Evolutionary conservation across 1,284 basidiomycete genomes (phyloP).

Genomic region (Cutaneotrichosporon curvatum): DNA sequence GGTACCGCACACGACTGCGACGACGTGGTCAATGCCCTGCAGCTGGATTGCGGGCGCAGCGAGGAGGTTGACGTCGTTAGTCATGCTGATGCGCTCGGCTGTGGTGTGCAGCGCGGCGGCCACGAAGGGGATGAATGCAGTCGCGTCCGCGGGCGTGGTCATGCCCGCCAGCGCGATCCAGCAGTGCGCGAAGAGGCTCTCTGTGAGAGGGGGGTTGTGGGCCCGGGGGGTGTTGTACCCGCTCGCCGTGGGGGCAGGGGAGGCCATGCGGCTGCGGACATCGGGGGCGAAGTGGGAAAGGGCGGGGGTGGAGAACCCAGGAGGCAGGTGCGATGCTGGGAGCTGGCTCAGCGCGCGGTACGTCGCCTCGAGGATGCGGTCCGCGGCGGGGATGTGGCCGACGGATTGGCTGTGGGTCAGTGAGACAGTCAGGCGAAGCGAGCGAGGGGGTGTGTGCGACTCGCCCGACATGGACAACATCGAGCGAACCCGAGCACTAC

Average conservation of each 20-base stretch:
- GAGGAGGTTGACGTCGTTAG: conserved; percentile 41
- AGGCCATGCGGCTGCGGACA: conserved; percentile 1
- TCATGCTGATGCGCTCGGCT: conserved; percentile 22
- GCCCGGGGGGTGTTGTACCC: conserved; percentile 10
- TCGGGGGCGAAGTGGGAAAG: conserved; percentile 2
- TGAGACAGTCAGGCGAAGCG: neutral
- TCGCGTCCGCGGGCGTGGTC: conserved; percentile 20
- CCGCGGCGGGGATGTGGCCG: conserved; percentile 27
- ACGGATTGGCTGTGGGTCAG: conserved; percentile 29
- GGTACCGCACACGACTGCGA: conserved; percentile 37
- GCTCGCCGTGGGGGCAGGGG: conserved; percentile 6
- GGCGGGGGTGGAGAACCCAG: conserved; percentile 17
- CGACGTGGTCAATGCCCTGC: conserved; percentile 26
- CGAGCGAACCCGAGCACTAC: neutral
- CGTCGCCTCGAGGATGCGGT: conserved; percentile 35
- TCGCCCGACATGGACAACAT: neutral
- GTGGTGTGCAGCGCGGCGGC: conserved; percentile 15
- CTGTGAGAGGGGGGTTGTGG: conserved; percentile 19
- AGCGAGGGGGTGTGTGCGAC: too few relatives aligned
- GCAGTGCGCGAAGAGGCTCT: conserved; percentile 27
- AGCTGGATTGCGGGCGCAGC: conserved; percentile 35
- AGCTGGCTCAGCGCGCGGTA: conserved; percentile 36
- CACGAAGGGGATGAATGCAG: conserved; percentile 23
- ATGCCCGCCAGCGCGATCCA: conserved; percentile 41
- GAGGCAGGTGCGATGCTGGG: conserved; percentile 23